Evolutionary conservation across 345 rosid genomes (phyloP).

Genomic region (Eucalyptus marginata): DNA sequence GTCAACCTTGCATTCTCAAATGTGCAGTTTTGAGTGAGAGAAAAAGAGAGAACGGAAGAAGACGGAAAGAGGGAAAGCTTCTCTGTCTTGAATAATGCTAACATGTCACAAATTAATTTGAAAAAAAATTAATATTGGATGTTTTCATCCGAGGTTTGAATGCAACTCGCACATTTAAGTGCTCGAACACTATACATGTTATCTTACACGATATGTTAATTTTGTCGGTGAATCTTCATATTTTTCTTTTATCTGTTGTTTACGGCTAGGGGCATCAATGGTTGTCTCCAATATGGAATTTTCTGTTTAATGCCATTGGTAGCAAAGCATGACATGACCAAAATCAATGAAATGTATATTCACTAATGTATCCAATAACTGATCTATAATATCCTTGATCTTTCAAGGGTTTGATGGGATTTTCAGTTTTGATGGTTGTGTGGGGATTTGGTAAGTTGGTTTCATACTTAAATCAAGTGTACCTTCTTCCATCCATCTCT

Average conservation of each 20-base stretch:
- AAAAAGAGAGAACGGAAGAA: background rate
- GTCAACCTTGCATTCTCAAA: background rate
- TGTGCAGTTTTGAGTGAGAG: background rate
- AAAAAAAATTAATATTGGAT: background rate
- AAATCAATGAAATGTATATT: background rate
- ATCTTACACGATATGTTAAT: background rate
- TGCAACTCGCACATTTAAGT: background rate
- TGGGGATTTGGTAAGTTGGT: background rate
- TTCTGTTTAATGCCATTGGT: background rate
- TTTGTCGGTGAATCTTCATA: background rate
- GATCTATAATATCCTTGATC: background rate
- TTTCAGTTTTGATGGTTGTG: background rate
- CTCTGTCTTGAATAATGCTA: background rate
- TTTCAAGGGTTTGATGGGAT: background rate
- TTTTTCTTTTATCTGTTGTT: background rate
- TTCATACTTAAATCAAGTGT: background rate
- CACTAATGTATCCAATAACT: background rate
- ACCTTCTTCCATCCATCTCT: background rate
- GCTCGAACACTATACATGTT: background rate
- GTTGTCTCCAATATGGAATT: background rate
- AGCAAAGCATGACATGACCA: background rate
- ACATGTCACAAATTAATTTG: background rate
- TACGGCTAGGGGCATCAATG: background rate
- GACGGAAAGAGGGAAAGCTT: background rate
- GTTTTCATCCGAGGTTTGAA: background rate